Evolutionary conservation across 139 green algal species (phyloP).

Genomic region (Ettlia oleoabundans): DNA sequence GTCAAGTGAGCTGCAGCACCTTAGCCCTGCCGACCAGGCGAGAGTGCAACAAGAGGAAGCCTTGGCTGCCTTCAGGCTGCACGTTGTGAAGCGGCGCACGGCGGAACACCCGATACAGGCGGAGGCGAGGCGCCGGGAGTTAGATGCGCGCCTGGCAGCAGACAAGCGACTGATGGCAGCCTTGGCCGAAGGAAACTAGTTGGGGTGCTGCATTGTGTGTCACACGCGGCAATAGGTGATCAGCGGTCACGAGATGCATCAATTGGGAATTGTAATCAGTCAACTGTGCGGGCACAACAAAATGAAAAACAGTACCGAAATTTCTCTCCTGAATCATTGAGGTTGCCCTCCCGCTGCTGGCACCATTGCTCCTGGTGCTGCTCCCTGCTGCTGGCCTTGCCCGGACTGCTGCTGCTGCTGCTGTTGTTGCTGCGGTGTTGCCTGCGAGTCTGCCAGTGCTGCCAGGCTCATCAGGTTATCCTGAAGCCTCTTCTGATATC

Average conservation of each 20-base stretch:
- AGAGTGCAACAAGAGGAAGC: conserved; percentile 3
- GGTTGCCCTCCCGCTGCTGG: neutral
- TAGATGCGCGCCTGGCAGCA: neutral
- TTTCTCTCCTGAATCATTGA: neutral
- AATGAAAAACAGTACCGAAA: too few species aligned
- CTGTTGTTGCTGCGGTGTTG: conserved; percentile 8
- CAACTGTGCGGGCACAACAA: too few species aligned
- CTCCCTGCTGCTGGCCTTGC: neutral
- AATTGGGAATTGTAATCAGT: too few species aligned
- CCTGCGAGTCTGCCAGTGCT: conserved; percentile 28
- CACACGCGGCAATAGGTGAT: too few species aligned
- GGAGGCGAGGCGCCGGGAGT: neutral
- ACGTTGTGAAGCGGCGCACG: conserved; percentile 2
- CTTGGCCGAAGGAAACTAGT: too few species aligned
- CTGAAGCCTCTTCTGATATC: conserved; percentile 36
- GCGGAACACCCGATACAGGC: neutral
- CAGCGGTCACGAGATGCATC: too few species aligned
- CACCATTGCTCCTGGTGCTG: neutral
- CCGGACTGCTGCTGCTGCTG: neutral
- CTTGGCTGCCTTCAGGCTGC: conserved; percentile 4
- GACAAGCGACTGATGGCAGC: conserved; percentile 27
- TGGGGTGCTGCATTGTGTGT: too few species aligned
- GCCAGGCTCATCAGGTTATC: conserved; percentile 36
- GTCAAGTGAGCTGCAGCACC: conserved; percentile 5
- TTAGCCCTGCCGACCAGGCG: conserved; percentile 2